A percentile compares a stretch with the other conserved stretches of the same genome.
These are phyloP conservation scores for Fomitopsis serialis DNA, from an alignment of 768 basidiomycete species.

Conservation along the genomic window DNA sequence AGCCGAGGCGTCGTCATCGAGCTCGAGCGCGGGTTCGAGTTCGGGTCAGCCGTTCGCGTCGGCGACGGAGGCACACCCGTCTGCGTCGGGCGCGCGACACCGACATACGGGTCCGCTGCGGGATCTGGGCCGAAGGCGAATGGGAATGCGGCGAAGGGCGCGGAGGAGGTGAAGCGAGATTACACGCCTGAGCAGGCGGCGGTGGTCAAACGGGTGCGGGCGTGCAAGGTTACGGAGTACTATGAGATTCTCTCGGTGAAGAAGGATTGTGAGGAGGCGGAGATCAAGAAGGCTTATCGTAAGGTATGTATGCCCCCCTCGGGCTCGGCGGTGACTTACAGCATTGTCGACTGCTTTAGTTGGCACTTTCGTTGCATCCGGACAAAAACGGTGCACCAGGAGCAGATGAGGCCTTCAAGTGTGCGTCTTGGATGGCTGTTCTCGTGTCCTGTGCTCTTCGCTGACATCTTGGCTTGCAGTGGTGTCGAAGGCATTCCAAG, in stretches of 20 bases:
- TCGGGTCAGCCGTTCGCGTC: constrained; percentile 40
- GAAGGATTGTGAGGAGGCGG: constrained; percentile 76
- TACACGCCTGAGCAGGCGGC: constrained; percentile 81
- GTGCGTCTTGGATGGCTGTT: constrained; percentile 44
- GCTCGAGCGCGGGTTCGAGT: constrained; percentile 23
- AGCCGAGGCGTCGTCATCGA: constrained; percentile 34
- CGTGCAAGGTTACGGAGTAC: constrained; percentile 86
- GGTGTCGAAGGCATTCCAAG: constrained; percentile 97
- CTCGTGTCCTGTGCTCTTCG: constrained; percentile 6
- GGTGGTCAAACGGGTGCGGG: constrained; percentile 80
- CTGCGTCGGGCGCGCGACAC: constrained; percentile 66
- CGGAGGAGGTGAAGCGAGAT: constrained; percentile 62
- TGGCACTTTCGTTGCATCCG: constrained; percentile 85
- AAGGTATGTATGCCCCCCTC: constrained; percentile 52
- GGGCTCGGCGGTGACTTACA: neutral
- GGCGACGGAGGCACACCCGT: constrained; percentile 64
- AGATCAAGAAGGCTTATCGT: constrained; percentile 92
- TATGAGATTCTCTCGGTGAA: constrained; percentile 86
- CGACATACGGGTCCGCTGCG: constrained; percentile 36
- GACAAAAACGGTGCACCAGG: constrained; percentile 97
- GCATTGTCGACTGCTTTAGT: constrained; percentile 32
- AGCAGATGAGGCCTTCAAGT: constrained; percentile 97
- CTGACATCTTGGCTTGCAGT: constrained; percentile 40
- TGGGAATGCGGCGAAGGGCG: constrained; percentile 18
- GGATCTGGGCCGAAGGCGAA: constrained; percentile 43